Evolutionary conservation across 106 monocot species (phyloP), one percentile per base, ranked within the genome.

Genomic region (Acorus calamus): DNA sequence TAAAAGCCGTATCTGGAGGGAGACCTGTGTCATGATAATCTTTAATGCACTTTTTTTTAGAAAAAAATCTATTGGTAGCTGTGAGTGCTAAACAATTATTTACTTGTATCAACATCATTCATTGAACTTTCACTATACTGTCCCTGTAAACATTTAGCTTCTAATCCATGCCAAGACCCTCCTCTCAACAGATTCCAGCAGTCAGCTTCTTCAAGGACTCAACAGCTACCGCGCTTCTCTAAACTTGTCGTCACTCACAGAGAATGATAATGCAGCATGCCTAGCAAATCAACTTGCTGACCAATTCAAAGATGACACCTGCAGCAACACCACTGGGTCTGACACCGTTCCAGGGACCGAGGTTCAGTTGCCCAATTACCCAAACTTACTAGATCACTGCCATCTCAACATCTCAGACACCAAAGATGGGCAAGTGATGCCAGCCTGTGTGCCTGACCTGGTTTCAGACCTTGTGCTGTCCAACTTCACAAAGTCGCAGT

Each of bases 401-500:
- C 77, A 78, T 67, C 79, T 94, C 56, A 84, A 94, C 52, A 65
- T 73, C n/a, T 68, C 89, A 11, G 84, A 84, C 11, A 89, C 84
- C 10, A 77, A 71, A 63, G 89, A 94, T 59, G 82, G 74, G 2
- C 57, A 72, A 2, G 28, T 90, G 44, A 75, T 94, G 80, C 94
- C 90, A 0, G 94, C 79, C 8, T 94, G 94, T 43, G 82, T 90
- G 1, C 94, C 82, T 0, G 76, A 69, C 6, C 78, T 94, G 3
- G 73, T 52, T 12, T 13, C 84, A 4, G 48, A 63, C 49, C 65
- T 84, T 2, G 80, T 90, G 3, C 75, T 94, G 3, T 59, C 84
- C n/a, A 94, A 94, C 66, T 94, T 69, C 71, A 94, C 94, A 46
- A 84, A 87, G 66, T 84, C 94, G 0, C 94, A 84, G 53, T 90